These are phyloP conservation scores for Podaxis sp. DNA, from an alignment of 768 basidiomycete genomes.

Conservation along the genomic window DNA sequence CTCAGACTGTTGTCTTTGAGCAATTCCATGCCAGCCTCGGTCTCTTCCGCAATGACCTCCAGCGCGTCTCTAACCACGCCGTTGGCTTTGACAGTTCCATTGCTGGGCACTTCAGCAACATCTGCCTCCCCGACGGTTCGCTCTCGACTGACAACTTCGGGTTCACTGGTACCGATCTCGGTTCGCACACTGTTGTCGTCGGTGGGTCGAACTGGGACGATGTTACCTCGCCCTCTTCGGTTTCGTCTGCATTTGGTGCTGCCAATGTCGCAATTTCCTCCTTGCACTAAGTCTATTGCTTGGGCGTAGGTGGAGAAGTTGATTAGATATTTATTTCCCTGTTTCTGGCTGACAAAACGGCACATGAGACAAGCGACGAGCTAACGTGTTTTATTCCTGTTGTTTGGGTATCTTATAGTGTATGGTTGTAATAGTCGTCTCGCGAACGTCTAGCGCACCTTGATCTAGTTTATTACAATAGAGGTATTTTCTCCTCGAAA, in stretches of 20 bases:
- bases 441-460: constrained; percentile 5
- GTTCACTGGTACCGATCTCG: constrained; percentile 32
- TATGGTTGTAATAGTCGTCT: constrained; percentile 5
- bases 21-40: constrained; percentile 31
- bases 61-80: constrained; percentile 26
- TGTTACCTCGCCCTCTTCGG: constrained; percentile 21
- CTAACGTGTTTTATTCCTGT: constrained; percentile 1
- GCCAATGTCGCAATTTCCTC: constrained; percentile 7
- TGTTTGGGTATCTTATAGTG: constrained; percentile 8
- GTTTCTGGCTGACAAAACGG: not conserved
- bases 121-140: constrained; percentile 29
- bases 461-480: constrained; percentile 8
- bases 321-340: not conserved
- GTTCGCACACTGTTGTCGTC: constrained; percentile 34
- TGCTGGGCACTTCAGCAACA: constrained; percentile 26
- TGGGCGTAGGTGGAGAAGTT: not conserved
- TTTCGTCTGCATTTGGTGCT: constrained; percentile 8
- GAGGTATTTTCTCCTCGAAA: not conserved
- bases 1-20: constrained; percentile 35
- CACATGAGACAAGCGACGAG: not conserved
- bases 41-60: constrained; percentile 31
- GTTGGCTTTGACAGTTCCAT: constrained; percentile 34
- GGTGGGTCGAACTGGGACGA: constrained; percentile 43
- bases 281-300: not conserved
- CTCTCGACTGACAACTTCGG: constrained; percentile 31